Evolutionary conservation across 1,139 yeast genomes (phyloP), one percentile per base, ranked within the genome.

Genomic region (Pichia sp.): DNA sequence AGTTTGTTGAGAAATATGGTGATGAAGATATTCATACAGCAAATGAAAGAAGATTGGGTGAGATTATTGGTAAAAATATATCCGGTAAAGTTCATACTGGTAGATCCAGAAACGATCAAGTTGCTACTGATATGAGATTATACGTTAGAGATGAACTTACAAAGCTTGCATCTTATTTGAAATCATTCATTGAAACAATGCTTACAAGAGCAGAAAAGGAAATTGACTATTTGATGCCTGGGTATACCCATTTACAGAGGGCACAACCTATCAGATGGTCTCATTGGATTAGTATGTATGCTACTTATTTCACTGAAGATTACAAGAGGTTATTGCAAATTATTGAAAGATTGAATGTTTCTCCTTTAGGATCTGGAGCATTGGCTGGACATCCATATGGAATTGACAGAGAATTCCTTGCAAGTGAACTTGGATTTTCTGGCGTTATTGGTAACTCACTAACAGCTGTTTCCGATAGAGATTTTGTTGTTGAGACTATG

Each of bases 181-280:
- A 69, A 40, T 71, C 68, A 28, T 73, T 89, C 48, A 81, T 89
- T 58, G 62, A 67, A 46, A 80, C 81, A 21, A 74, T 91, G 52
- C 60, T 79, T 38, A 71, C 71, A 44, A 78, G 99, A 57, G 96
- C 95, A 4, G 80, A 77, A 55, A 63, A 70, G 37, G 99, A 91
- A 66, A 84, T 91, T 45, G 95, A 83, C 52, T 84, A 83, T 20
- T 72, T 91, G 59, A 89, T 91, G 97, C 99, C 99, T 10, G 99
- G 99, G 28, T 91, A 91, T 67, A 91, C 99, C 14, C 99, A 91
- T 66, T 71, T 91, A 62, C 99, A 91, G 71, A 83, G 96, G 61
- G 98, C 98, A 4, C 99, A 91, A 64, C 99, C 99, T 20, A 91
- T 91, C 59, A 79, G 99, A 67, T 91, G 99, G 99, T 72, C 97